Conservation (phyloP, 257 asterid species). For the Paulownia fortunei region DNA sequence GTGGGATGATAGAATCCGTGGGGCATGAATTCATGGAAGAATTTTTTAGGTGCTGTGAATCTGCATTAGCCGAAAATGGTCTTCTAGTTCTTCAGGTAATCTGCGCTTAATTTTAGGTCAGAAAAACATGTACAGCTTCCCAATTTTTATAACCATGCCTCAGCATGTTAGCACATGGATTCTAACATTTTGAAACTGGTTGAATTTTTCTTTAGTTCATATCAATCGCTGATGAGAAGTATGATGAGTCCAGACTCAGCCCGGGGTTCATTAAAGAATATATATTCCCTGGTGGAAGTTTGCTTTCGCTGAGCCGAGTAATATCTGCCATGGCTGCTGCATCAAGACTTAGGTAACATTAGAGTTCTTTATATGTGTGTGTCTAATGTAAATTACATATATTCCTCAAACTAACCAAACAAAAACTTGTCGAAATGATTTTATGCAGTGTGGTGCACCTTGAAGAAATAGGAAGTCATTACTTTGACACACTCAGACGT, state of each 20-base stretch:
- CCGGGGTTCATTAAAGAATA: constrained; percentile 61
- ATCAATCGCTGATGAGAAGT: constrained; percentile 63
- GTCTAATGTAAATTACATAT: not conserved
- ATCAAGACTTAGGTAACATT: constrained; percentile 59
- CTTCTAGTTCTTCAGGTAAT: constrained; percentile 68
- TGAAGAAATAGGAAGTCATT: constrained; percentile 66
- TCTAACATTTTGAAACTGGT: not conserved
- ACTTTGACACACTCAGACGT: constrained; percentile 53
- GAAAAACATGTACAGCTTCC: not conserved
- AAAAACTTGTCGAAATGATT: not conserved
- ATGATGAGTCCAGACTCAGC: constrained; percentile 55
- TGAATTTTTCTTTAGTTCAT: constrained; percentile 42
- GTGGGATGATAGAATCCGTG: constrained; percentile 74
- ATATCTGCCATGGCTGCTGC: constrained; percentile 63
- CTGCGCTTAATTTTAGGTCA: not conserved
- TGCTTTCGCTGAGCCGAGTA: constrained; percentile 62
- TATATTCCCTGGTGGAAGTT: constrained; percentile 69
- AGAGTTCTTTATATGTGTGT: not conserved
- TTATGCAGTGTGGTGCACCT: constrained; percentile 63
- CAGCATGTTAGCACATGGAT: not conserved
- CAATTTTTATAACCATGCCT: not conserved
- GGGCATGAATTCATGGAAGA: constrained; percentile 72
- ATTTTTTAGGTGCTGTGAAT: constrained; percentile 60
- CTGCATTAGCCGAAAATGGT: constrained; percentile 59
- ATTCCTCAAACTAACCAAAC: not conserved